Evolutionary conservation across 441 rosid species (phyloP).

Genomic region (Erysimum cheiri): DNA sequence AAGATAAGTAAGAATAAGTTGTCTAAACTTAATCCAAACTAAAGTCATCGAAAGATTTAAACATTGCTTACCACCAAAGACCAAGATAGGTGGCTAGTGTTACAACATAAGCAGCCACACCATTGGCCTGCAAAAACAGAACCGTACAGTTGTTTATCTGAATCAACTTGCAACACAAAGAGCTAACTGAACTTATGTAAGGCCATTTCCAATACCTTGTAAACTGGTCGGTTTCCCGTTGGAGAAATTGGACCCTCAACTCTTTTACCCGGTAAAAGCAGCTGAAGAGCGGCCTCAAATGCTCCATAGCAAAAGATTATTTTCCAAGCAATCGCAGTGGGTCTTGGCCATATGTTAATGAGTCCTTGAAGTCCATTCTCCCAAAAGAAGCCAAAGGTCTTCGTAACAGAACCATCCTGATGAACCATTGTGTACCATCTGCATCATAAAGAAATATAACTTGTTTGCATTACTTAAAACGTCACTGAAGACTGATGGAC

Average conservation of each 20-base stretch:
- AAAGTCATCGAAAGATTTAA: constrained; percentile 17
- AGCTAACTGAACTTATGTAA: neutral
- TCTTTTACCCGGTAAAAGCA: constrained; percentile 86
- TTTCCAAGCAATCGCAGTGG: constrained; percentile 72
- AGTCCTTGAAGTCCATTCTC: constrained; percentile 75
- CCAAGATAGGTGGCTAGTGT: constrained; percentile 78
- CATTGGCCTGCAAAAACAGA: constrained; percentile 74
- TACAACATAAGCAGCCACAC: constrained; percentile 77
- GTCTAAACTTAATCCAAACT: constrained; percentile 20
- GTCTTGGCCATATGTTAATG: constrained; percentile 78
- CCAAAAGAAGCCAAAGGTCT: constrained; percentile 62
- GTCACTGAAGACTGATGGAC: constrained; percentile 14
- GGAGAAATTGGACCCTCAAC: constrained; percentile 95
- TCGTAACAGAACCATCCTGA: constrained; percentile 79
- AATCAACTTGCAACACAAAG: constrained; percentile 16
- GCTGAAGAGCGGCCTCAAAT: constrained; percentile 93
- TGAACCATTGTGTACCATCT: constrained; percentile 98
- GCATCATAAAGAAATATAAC: constrained; percentile 37
- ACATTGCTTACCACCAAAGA: constrained; percentile 87
- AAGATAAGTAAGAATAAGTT: neutral
- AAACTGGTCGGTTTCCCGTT: constrained; percentile 80
- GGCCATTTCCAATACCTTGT: constrained; percentile 59
- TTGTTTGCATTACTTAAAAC: neutral
- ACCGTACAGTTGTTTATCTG: neutral
- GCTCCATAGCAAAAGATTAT: constrained; percentile 75